Evolutionary conservation across 1,284 basidiomycete genomes (phyloP), one percentile per base, ranked within the genome.

Genomic region (Cryptococcus maquisensis): DNA sequence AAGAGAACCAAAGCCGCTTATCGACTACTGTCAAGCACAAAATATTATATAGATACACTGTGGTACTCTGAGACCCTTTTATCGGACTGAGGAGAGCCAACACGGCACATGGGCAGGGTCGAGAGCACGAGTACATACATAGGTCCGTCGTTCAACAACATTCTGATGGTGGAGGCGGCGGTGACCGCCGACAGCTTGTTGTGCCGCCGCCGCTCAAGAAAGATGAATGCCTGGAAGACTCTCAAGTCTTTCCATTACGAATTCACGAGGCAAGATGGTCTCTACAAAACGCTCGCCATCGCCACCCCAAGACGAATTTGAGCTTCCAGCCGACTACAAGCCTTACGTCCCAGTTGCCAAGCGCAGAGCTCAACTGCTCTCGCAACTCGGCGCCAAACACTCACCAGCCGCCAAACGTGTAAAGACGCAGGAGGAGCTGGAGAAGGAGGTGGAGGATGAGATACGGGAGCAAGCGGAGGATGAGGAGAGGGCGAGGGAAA

Each of bases 271-370:
- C 52, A 53, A 38, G 15, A 59, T 59, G 43, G 57, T 59, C 13
- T 26, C 48, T 6, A 20, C 44, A 53, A 44, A 42, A 44, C 49
- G 52, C 35, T 54, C 54, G 18, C 49, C 55, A 24, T 47, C 51
- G 10, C 47, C 55, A 15, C 64, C 67, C 6, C 82, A 84, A 35
- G 82, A 85, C 55, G 75, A 79, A 9, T 60, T 62, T 48, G 61
- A 53, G 7, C 52, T 72, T 16, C 71, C 72, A 2, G 59, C 58
- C 4, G 69, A 77, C 39, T 92, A 91, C 69, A 84, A 86, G 56
- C 88, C 87, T 1, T 98, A 98, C 73, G 78, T 98, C 24, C 87
- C 95, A 6, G 84, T 97, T 40, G 84, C 90, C 39, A 86, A 96
- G 73, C 83, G 92, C 37, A 83, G 89, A 46, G 83, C 88, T 67